phyloP scores from a whole-genome alignment of 371 early-diverging fungal genomes.

The Parasitella parasitica region DNA sequence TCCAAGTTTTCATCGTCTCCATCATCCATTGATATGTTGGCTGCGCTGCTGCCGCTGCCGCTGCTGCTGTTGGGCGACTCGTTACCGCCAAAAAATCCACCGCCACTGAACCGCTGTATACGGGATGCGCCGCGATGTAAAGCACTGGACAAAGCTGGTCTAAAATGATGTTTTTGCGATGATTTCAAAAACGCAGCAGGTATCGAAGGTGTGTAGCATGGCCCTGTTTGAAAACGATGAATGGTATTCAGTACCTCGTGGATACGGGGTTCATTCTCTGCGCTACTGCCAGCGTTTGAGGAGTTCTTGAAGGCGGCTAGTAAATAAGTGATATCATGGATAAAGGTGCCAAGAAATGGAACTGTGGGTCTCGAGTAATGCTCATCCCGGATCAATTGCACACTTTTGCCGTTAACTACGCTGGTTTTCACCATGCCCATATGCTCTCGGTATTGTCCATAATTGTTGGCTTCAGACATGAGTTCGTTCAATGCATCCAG shows the following conservation, averaged over 20 bases:
- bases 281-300: constrained; percentile 13
- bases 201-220: constrained; percentile 56
- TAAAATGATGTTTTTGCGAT: constrained; percentile 56
- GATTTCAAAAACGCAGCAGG: constrained; percentile 54
- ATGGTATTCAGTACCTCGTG: constrained; percentile 54
- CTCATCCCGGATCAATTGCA: constrained; percentile 41
- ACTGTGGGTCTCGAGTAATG: constrained; percentile 60
- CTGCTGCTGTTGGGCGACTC: background rate
- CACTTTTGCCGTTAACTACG: constrained; percentile 38
- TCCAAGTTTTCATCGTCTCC: constrained; percentile 42
- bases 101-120: constrained; percentile 46
- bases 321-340: constrained; percentile 80
- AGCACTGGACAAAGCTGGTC: constrained; percentile 55
- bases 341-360: constrained; percentile 78
- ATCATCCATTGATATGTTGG: constrained; percentile 16
- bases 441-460: constrained; percentile 69
- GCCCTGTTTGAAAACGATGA: constrained; percentile 61
- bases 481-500: constrained; percentile 62
- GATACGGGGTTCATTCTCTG: constrained; percentile 56
- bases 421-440: constrained; percentile 50
- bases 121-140: constrained; percentile 54
- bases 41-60: background rate
- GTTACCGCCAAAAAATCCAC: constrained; percentile 38
- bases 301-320: constrained; percentile 61
- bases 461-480: constrained; percentile 74